Evolutionary conservation across 2,329 filamentous ascomycete genomes (phyloP).

Genomic region (Chaetomium strumarium): DNA sequence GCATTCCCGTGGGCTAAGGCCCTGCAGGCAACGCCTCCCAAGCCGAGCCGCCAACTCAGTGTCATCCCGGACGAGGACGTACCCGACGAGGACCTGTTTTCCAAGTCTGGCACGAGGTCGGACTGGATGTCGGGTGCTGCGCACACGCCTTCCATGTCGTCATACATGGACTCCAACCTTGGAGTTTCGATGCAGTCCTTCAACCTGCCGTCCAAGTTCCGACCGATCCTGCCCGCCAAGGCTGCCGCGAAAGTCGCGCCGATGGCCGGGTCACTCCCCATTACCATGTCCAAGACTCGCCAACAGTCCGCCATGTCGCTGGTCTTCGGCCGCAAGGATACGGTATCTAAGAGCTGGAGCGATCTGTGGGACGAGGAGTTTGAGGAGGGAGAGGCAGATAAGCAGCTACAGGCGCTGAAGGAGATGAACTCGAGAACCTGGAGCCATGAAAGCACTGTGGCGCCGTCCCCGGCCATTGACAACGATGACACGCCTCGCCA

Average conservation of each 20-base stretch:
- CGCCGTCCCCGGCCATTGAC: slow-evolving; percentile 28
- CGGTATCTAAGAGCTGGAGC: slow-evolving; percentile 97
- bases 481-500: slow-evolving; percentile 40
- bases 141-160: slow-evolving; percentile 76
- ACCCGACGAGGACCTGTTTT: slow-evolving; percentile 81
- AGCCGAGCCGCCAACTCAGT: slow-evolving; percentile 74
- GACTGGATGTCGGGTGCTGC: slow-evolving; percentile 76
- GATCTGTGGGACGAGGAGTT: slow-evolving; percentile 94
- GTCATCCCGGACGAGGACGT: slow-evolving; percentile 75
- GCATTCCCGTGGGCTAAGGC: slow-evolving; percentile 95
- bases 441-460: slow-evolving; percentile 65
- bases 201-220: slow-evolving; percentile 40
- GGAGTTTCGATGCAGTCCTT: slow-evolving; percentile 76
- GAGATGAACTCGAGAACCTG: slow-evolving; percentile 69
- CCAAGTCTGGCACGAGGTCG: slow-evolving; percentile 63
- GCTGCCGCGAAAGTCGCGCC: slow-evolving; percentile 50
- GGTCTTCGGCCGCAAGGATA: slow-evolving; percentile 72
- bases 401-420: slow-evolving; percentile 55
- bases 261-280: slow-evolving; percentile 66
- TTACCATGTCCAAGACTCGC: slow-evolving; percentile 71
- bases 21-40: slow-evolving; percentile 67
- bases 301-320: slow-evolving; percentile 65
- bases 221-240: slow-evolving; percentile 39
- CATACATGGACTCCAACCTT: slow-evolving; percentile 75
- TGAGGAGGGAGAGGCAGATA: slow-evolving; percentile 62